Base-by-base conservation (phyloP, 345 rosid genomes). In the Limnanthes douglasii region DNA sequence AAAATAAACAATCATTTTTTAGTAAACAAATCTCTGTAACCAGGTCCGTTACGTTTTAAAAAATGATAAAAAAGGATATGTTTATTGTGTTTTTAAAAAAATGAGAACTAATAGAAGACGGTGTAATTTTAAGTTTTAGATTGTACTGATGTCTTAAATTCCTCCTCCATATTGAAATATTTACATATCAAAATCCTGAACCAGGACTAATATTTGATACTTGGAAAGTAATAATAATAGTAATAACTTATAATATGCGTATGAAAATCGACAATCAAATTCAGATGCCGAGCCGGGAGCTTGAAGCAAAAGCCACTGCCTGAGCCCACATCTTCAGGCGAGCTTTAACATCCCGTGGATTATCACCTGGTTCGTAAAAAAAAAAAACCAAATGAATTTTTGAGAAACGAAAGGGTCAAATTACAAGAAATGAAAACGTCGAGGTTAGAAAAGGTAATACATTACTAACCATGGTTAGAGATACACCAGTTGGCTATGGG, bases 301-400 rank as follows among this genome's bases (percentile, higher is more conserved):
- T 12, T 10, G 95, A 83, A 15, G 73, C 81, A 18, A 84, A 49
- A 5, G 95, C 98, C 57, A 90, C 98, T 0, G 92, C 85, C 51
- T 83, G 98, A 46, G 95, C 98, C 98, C 98, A 90, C 36, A 77
- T 84, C 57, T 75, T 90, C 11, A 90, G 57, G 54, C 98, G 58
- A 14, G 98, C 98, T 72, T 90, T 90, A 11, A 90, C 98, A 47
- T 90, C 94, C 43, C 76, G 48, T 6, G 98, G 98, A 43, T 90
- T 92, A 62, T 90, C 98, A 7, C 97, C 97, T 88, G 44, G 23
- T 30, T 11, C 6, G 21, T 25, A 41, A 43, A 16, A 21, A 34
- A 15, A 5, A 16, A 31, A 0, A 22, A 14, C 10, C 7, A 47
- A 24, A 39, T 7, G 36, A 11, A 31, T 42, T 2, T 7, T 38